phyloP scores from a whole-genome alignment of 106 monocot genomes.

The Dendrobium nobile region DNA sequence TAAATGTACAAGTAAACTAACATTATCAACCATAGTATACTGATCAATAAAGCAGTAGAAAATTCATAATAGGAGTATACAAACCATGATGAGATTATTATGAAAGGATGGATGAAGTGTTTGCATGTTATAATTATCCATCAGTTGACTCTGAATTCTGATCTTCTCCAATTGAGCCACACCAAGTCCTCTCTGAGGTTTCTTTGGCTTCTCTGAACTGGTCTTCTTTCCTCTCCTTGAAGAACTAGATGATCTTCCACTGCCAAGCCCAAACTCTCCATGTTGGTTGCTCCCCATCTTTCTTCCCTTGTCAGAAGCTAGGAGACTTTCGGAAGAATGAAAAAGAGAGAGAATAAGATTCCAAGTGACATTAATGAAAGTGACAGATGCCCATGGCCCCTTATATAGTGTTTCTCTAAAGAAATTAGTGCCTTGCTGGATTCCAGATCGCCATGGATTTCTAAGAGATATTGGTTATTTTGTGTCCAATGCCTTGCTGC shows the following conservation, averaged over 20 bases:
- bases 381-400: too few species aligned
- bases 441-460: too few species aligned
- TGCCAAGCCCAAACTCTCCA: slow-evolving; percentile 25
- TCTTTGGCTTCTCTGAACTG: slow-evolving; percentile 31
- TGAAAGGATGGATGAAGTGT: slow-evolving; percentile 11
- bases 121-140: slow-evolving; percentile 20
- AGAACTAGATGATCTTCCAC: slow-evolving; percentile 11
- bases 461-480: too few species aligned
- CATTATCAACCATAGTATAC: not conserved
- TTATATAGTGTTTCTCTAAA: too few species aligned
- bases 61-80: not conserved
- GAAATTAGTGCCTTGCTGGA: too few species aligned
- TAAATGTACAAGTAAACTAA: too few species aligned
- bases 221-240: slow-evolving; percentile 46
- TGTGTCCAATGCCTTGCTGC: too few species aligned
- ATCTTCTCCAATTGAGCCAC: slow-evolving; percentile 79
- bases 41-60: not conserved
- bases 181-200: slow-evolving; percentile 64
- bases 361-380: too few species aligned
- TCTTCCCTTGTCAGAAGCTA: too few species aligned
- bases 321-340: too few species aligned
- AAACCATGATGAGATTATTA: slow-evolving; percentile 15
- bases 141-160: slow-evolving; percentile 54
- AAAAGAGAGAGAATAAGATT: too few species aligned
- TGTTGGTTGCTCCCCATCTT: slow-evolving; percentile 21